Evolutionary conservation across 1,284 basidiomycete species (phyloP).

Genomic region (Pseudozyma pruni): DNA sequence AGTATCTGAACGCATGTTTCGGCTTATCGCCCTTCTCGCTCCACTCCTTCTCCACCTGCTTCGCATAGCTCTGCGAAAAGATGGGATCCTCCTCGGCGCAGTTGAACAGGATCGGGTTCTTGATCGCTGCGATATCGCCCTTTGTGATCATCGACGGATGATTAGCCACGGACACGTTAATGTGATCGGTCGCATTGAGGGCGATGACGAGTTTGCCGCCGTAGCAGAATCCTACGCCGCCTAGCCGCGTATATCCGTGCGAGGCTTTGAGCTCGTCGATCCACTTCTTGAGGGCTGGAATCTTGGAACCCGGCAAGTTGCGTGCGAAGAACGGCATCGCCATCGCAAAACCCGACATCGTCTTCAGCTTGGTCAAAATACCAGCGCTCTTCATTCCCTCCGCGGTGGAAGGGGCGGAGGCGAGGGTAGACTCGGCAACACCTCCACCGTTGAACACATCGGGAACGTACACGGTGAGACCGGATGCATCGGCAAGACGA

Average conservation of each 20-base stretch:
- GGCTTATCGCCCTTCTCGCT: slow-evolving; percentile 69
- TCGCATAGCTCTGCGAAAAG: slow-evolving; percentile 70
- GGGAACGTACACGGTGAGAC: slow-evolving; percentile 75
- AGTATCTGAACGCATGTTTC: slow-evolving; percentile 73
- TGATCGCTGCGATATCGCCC: slow-evolving; percentile 68
- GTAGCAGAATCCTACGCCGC: slow-evolving; percentile 77
- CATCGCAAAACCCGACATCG: slow-evolving; percentile 9
- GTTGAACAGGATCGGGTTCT: slow-evolving; percentile 72
- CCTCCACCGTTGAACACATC: slow-evolving; percentile 54
- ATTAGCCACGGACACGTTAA: slow-evolving; percentile 73
- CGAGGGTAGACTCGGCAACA: slow-evolving; percentile 16
- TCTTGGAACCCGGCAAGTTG: slow-evolving; percentile 28
- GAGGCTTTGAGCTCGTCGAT: slow-evolving; percentile 68
- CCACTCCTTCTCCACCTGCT: slow-evolving; percentile 71
- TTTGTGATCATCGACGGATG: slow-evolving; percentile 72
- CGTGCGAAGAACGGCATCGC: slow-evolving; percentile 34
- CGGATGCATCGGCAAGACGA: slow-evolving; percentile 71
- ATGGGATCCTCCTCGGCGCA: slow-evolving; percentile 74
- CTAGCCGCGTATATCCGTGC: slow-evolving; percentile 74
- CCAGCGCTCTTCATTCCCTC: slow-evolving; percentile 17
- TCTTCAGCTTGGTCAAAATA: slow-evolving; percentile 33
- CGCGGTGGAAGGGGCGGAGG: slow-evolving; percentile 29
- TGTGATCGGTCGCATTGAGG: slow-evolving; percentile 58
- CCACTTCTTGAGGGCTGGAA: slow-evolving; percentile 30
- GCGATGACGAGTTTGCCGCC: slow-evolving; percentile 70